Base-by-base conservation (phyloP, 1,284 basidiomycete species). In the Cryptococcus wingfieldii region DNA sequence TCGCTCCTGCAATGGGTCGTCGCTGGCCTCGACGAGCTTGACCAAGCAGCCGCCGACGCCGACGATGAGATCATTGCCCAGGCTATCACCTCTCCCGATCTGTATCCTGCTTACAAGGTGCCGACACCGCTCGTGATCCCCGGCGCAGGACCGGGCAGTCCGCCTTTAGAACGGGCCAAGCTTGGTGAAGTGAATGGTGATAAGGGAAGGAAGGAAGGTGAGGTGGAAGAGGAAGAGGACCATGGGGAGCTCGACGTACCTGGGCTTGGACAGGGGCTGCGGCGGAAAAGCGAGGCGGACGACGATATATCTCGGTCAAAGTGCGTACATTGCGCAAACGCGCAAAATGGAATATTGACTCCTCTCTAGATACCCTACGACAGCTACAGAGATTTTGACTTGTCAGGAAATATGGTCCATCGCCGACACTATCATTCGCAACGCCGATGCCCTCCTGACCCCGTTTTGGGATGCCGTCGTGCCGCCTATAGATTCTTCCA, bases 401-500 rank as follows among this genome's bases (percentile, higher is more conserved):
- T 89, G 59, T 45, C 88, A 77, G 7, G 94, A 97, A 68, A 86
- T 96, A 75, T 96, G 92, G 87, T 89, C 88, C 19, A 89, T 98
- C 65, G 86, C 92, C 49, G 90, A 95, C 73, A 89, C 89, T 3
- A 89, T 94, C 68, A 82, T 96, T 67, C 83, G 83, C 64, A 81
- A 89, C 68, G 63, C 71, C 47, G 74, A 77, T 25, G 57, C 62
- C 16, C 80, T 94, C 51, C 81, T 93, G 54, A 79, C 81, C 18
- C 87, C 89, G 8, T 96, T 96, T 80, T 98, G 96, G 96, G 90
- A 98, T 74, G 85, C 84, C 10, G 86, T 97, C 10, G 80, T 98
- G 16, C 71, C 72, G 1, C 62, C 68, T 2, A 43, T 69, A 10
- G 56, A 67, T 23, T 54, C 59, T 18, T 44, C 59, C n/a, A 56